These are phyloP conservation scores for Histomonas meleagridis DNA, from an alignment of 208 protist species.

Conservation along the genomic window DNA sequence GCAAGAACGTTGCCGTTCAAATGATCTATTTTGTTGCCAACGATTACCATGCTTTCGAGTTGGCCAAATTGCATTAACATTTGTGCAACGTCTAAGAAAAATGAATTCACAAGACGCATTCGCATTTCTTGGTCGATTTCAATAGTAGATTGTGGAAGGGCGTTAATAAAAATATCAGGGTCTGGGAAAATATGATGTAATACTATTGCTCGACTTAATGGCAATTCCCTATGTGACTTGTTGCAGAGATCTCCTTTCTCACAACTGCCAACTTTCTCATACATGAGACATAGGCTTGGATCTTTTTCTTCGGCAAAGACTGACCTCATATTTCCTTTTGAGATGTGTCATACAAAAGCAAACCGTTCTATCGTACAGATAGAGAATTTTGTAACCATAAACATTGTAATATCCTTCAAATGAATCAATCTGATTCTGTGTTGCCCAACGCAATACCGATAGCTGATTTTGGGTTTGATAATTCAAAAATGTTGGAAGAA, in stretches of 20 bases:
- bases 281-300: neutral
- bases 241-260: neutral
- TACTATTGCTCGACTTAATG: neutral
- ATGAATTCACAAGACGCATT: neutral
- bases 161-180: neutral
- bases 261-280: neutral
- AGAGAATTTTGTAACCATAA: too few relatives aligned
- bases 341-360: too few relatives aligned
- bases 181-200: constrained; percentile 29
- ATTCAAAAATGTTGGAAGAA: too few relatives aligned
- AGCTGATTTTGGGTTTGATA: too few relatives aligned
- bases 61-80: neutral
- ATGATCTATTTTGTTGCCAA: neutral
- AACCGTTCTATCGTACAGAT: too few relatives aligned
- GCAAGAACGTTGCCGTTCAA: neutral
- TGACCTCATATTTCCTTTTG: neutral
- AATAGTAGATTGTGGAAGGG: neutral
- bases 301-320: neutral
- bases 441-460: too few relatives aligned
- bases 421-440: too few relatives aligned
- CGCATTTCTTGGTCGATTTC: neutral
- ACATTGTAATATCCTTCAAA: too few relatives aligned
- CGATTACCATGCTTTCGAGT: neutral
- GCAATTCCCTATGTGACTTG: neutral
- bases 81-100: neutral